Evolutionary conservation across 1,139 yeast species (phyloP), one percentile per base, ranked within the genome.

Genomic region (Pichia kudriavzevii): DNA sequence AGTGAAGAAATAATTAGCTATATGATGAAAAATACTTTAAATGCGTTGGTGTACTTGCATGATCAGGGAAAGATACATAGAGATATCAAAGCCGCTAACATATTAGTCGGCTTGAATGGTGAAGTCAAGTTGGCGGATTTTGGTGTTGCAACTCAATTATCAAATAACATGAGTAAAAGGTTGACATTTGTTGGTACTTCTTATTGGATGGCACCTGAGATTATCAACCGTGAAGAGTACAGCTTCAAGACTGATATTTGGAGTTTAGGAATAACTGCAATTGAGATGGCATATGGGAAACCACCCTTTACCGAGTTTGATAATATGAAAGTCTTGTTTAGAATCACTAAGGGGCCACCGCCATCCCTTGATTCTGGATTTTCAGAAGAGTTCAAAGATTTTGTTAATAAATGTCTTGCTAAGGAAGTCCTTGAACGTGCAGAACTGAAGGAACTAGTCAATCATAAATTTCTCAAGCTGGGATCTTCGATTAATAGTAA

Each of bases 141-240:
- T 61, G 99, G 98, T 1, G 94, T 91, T 4, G 93, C 96, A 1
- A 83, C 88, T 14, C 95, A 80, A 59, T 70, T 79, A 36, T 81
- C 87, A 21, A 83, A 75, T 50, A 84, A 77, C 58, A 68, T 82
- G 56, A 83, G 80, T 33, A 72, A 77, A 38, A 56, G 95, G 45
- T 79, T 82, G 49, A 91, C 98, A 0, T 91, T 94, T 51, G 98
- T 91, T 7, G 98, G 99, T 0, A 91, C 98, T 0, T 98, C 99
- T 1, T 91, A 88, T 56, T 91, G 97, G 93, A 93, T 93, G 98
- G 94, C 97, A 0, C 98, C 98, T 0, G 99, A 93, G 52, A 94
- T 91, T 2, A 81, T 91, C 29, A 63, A 77, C 49, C 95, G 85
- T 54, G 80, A 81, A 31, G 95, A 91, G 9, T 94, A 93, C 56